A percentile compares a stretch with the other conserved stretches of the same genome.
Evolutionary conservation across 768 basidiomycete species (phyloP).

Genomic region (Tylopilus cervinicoccineus): DNA sequence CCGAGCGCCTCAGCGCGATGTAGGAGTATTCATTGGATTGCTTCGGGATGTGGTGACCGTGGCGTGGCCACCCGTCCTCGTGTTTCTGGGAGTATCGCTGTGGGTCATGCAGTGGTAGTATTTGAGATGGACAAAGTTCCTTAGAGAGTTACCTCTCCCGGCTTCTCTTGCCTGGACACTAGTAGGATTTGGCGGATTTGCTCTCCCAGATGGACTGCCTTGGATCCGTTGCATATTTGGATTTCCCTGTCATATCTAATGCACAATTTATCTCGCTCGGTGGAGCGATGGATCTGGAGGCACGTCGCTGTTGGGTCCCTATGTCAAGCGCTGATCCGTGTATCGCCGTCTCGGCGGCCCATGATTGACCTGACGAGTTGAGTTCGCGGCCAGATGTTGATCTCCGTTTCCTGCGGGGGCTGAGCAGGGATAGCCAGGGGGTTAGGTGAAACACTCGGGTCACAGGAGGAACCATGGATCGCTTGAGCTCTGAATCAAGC

Average conservation of each 20-base stretch:
- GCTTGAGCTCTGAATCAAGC: neutral
- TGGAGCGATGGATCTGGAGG: neutral
- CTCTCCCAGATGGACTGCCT: neutral
- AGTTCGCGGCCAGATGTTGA: neutral
- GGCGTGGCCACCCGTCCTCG: constrained; percentile 35
- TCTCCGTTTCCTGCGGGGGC: neutral
- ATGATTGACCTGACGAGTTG: neutral
- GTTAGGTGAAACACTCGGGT: neutral
- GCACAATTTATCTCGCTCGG: neutral
- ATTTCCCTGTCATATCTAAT: neutral
- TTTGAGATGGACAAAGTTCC: neutral
- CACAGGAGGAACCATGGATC: neutral
- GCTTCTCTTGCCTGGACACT: neutral
- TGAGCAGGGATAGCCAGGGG: neutral
- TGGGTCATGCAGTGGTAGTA: constrained; percentile 29
- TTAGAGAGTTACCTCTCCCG: neutral
- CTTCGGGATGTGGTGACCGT: constrained; percentile 29
- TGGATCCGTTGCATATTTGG: neutral
- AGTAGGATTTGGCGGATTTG: neutral
- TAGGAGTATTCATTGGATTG: constrained; percentile 28
- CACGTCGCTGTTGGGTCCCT: neutral
- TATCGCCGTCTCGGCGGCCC: neutral
- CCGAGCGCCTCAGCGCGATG: constrained; percentile 14
- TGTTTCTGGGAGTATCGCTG: constrained; percentile 32
- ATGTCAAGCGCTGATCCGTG: neutral